Evolutionary conservation across 2,329 filamentous ascomycete genomes (phyloP).

Genomic region (Colletotrichum magnum): DNA sequence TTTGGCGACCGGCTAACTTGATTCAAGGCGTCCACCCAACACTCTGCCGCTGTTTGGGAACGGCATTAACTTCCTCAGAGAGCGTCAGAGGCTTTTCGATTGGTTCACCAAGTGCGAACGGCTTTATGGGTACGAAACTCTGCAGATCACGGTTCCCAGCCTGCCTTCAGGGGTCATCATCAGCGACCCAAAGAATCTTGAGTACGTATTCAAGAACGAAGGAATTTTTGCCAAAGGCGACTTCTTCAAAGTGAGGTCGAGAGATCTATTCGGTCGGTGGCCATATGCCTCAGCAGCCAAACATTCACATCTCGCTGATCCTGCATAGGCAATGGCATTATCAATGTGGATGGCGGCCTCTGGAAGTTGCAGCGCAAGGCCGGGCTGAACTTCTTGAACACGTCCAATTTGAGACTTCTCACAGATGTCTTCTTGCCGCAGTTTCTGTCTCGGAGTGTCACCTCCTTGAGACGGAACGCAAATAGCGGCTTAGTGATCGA

Average conservation of each 20-base stretch:
- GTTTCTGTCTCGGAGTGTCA: conserved; percentile 62
- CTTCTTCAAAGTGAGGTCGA: conserved; percentile 72
- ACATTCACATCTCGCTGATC: background rate
- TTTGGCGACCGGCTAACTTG: conserved; percentile 13
- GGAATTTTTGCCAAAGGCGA: conserved; percentile 72
- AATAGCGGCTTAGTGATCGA: conserved; percentile 57
- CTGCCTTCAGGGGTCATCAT: conserved; percentile 75
- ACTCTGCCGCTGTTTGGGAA: conserved; percentile 72
- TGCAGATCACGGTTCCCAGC: conserved; percentile 73
- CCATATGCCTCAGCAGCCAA: background rate
- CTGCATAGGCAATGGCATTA: conserved; percentile 70
- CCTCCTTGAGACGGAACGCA: conserved; percentile 51
- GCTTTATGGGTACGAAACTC: conserved; percentile 70
- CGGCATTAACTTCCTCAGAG: conserved; percentile 72
- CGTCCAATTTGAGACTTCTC: conserved; percentile 69
- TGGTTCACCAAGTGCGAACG: conserved; percentile 74
- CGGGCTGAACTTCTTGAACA: conserved; percentile 71
- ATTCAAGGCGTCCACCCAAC: conserved; percentile 61
- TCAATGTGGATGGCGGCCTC: conserved; percentile 75
- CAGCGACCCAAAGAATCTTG: conserved; percentile 72
- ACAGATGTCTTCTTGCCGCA: conserved; percentile 70
- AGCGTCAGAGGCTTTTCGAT: conserved; percentile 71
- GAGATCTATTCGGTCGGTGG: conserved; percentile 69
- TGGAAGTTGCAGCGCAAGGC: conserved; percentile 76
- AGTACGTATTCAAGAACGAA: conserved; percentile 74